Evolutionary conservation across 495 filamentous ascomycete genomes (phyloP), one percentile per base, ranked within the genome.

Genomic region (Clohesyomyces aquaticus): DNA sequence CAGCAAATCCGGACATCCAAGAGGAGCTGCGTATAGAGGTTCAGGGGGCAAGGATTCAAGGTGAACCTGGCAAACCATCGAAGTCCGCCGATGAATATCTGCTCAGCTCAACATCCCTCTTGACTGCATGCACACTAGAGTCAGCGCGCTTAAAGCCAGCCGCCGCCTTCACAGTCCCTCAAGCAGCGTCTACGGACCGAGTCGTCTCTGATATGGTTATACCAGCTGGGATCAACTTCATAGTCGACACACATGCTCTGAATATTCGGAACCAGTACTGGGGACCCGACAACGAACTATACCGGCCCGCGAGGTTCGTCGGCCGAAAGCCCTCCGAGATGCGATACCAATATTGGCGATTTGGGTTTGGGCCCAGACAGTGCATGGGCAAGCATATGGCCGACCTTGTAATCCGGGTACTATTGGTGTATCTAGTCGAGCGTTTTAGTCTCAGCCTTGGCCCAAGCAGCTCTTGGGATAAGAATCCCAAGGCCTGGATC

Each of bases 181-280:
- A 80, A 59, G 55, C 72, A 0, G 63, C 71, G 0, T 75, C 77
- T 6, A 76, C 53, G 12, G 29, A 9, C 3, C 61, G 45, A 2
- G 25, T 57, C 16, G 21, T 59, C 23, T 28, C 32, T 11, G 55
- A 27, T 3, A 52, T 23, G 27, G 12, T 10, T 4, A 59, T 65
- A 12, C 61, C 55, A 26, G 26, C 68, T 41, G 1, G 64, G 52
- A 27, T 75, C 72, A 4, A 65, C 41, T 69, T 77, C 32, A 55
- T 79, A 23, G 72, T 79, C 4, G 78, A 81, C 57, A 46, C 76
- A 0, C 62, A 75, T 53, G 75, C 74, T 0, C 32, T 81, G 11
- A 79, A 81, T 55, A 59, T 76, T 19, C 29, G 54, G 2, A 70
- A 79, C 55, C 43, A 46, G 0, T 76, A 66, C 51, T 81, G 78